A percentile compares a stretch with the other conserved stretches of the same genome.
Conservation (phyloP, 2,329 filamentous ascomycete species). For the Rosellinia necatrix region DNA sequence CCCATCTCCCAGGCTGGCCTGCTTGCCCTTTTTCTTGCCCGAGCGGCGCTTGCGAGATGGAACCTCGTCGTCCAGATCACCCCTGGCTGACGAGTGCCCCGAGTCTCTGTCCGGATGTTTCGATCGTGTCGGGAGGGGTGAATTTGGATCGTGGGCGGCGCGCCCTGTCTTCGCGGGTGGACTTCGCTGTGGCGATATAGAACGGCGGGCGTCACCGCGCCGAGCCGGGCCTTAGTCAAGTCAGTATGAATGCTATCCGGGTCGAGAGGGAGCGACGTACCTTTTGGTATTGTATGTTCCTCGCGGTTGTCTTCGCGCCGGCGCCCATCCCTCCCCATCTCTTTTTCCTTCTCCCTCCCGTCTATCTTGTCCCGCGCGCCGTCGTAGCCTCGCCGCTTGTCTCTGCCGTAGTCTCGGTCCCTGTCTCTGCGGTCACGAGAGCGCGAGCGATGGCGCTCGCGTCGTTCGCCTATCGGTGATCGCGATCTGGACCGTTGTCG, state of each 20-base stretch:
- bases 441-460: conserved; percentile 40
- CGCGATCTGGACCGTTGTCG: conserved; percentile 25
- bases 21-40: conserved; percentile 28
- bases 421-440: conserved; percentile 45
- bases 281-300: conserved; percentile 26
- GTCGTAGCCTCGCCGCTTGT: conserved; percentile 33
- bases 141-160: conserved; percentile 34
- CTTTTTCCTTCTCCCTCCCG: conserved; percentile 23
- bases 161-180: conserved; percentile 28
- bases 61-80: conserved; percentile 43
- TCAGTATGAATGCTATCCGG: conserved; percentile 13
- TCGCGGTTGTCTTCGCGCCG: conserved; percentile 33
- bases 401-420: conserved; percentile 47
- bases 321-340: conserved; percentile 24
- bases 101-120: conserved; percentile 28
- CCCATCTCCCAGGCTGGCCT: conserved; percentile 34
- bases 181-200: conserved; percentile 31
- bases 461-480: conserved; percentile 42
- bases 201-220: conserved; percentile 32
- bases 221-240: conserved; percentile 24
- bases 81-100: conserved; percentile 43
- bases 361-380: conserved; percentile 15
- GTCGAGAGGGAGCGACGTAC: conserved; percentile 14
- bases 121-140: conserved; percentile 40
- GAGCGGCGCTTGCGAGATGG: conserved; percentile 28